These are phyloP conservation scores for Hypomyces rosellus DNA, from an alignment of 2,329 filamentous ascomycete species.

Conservation along the genomic window DNA sequence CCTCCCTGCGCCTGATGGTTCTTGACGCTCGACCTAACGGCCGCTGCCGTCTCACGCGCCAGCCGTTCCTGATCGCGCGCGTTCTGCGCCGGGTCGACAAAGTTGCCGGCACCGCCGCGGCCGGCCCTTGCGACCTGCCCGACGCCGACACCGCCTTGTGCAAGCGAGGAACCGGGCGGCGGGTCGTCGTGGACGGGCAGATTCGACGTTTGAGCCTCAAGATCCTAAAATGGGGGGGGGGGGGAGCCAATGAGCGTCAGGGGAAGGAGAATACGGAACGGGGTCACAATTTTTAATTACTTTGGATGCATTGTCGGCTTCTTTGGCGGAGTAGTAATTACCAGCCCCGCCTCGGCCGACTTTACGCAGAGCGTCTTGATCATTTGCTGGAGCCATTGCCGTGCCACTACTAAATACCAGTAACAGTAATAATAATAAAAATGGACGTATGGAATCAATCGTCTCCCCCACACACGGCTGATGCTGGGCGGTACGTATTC, in stretches of 20 bases:
- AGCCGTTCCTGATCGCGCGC: conserved; percentile 29
- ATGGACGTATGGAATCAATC: too few relatives aligned
- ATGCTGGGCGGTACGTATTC: too few relatives aligned
- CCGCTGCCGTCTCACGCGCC: conserved; percentile 27
- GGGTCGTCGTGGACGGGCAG: conserved; percentile 15
- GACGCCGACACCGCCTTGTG: too few relatives aligned
- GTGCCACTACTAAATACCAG: too few relatives aligned
- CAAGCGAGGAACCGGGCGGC: too few relatives aligned
- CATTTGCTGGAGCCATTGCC: conserved; percentile 4
- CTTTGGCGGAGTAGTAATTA: conserved; percentile 51
- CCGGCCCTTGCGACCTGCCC: conserved; percentile 38
- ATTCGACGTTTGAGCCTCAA: conserved; percentile 30
- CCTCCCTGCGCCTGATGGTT: conserved; percentile 17
- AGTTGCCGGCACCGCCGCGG: conserved; percentile 59
- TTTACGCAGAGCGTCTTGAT: conserved; percentile 41
- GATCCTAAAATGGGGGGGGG: conserved; percentile 30
- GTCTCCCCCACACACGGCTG: too few relatives aligned
- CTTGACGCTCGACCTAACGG: conserved; percentile 27
- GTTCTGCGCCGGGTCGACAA: conserved; percentile 33
- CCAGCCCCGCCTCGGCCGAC: conserved; percentile 59
- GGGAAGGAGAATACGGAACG: not conserved
- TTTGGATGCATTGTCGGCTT: conserved; percentile 40
- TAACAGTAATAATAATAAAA: too few relatives aligned
- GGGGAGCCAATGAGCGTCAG: not conserved
- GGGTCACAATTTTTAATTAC: too few relatives aligned